Conservation (phyloP, 208 protist species). For the Acanthamoeba quina region DNA sequence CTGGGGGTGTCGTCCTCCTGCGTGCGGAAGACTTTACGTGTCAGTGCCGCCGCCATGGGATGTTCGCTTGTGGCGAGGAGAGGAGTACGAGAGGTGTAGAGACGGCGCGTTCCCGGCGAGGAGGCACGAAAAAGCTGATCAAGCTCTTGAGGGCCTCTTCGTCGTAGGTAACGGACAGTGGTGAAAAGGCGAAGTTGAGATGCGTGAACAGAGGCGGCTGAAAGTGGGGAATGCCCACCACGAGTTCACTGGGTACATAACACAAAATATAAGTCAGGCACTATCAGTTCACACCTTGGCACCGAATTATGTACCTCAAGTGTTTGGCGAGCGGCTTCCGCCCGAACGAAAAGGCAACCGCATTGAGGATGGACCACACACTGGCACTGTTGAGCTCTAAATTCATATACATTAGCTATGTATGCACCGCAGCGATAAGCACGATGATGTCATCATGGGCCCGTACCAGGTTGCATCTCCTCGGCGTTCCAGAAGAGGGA, state of each 20-base stretch:
- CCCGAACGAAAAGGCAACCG: neutral
- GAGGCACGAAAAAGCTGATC: neutral
- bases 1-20: neutral
- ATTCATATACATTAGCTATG: neutral
- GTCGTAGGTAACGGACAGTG: neutral
- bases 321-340: conserved; percentile 16
- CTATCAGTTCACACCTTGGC: neutral
- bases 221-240: conserved; percentile 7
- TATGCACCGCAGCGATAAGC: no score
- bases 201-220: conserved; percentile 39
- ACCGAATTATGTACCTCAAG: neutral
- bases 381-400: neutral
- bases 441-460: neutral
- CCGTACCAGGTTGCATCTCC: neutral
- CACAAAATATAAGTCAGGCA: neutral
- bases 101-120: neutral
- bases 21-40: neutral
- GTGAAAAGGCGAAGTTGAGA: neutral
- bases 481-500: neutral
- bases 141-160: conserved; percentile 3
- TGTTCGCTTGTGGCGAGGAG: neutral
- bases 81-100: neutral
- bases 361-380: neutral
- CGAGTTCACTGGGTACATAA: neutral
- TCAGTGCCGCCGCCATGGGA: neutral